phyloP scores from a whole-genome alignment of 345 rosid genomes.

The Laguncularia racemosa region DNA sequence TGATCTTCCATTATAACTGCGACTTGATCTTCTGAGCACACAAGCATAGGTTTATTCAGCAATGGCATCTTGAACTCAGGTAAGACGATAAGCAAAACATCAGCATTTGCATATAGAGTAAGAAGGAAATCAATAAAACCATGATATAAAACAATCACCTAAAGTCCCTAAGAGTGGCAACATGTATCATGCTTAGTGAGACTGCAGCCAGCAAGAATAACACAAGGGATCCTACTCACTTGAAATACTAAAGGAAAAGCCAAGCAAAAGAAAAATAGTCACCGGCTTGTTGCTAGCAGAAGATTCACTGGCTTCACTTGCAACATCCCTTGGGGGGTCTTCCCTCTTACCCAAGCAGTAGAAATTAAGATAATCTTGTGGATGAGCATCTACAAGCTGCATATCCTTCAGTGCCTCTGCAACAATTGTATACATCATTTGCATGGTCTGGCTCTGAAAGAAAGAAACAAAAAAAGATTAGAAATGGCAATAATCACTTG shows the following conservation, averaged over 20 bases:
- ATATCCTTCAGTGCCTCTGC: slow-evolving; percentile 46
- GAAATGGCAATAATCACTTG: neutral
- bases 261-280: slow-evolving; percentile 2
- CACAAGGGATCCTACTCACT: neutral
- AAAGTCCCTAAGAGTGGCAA: too few species aligned
- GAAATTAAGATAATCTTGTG: slow-evolving; percentile 90
- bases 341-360: slow-evolving; percentile 86
- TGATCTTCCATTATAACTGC: too few species aligned
- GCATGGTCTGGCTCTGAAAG: slow-evolving; percentile 85
- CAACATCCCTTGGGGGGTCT: slow-evolving; percentile 18
- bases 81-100: too few species aligned
- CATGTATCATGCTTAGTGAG: too few species aligned
- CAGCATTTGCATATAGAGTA: too few species aligned
- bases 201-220: too few species aligned
- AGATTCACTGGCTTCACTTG: neutral
- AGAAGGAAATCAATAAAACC: too few species aligned
- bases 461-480: neutral
- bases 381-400: slow-evolving; percentile 43
- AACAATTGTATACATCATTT: slow-evolving; percentile 71
- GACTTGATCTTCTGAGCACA: too few species aligned
- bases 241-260: neutral
- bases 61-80: too few species aligned
- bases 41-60: too few species aligned
- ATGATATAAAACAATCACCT: too few species aligned
- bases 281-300: slow-evolving; percentile 36